These are phyloP conservation scores for Ogataea polymorpha DNA, from an alignment of 805 yeast genomes.

Conservation along the genomic window DNA sequence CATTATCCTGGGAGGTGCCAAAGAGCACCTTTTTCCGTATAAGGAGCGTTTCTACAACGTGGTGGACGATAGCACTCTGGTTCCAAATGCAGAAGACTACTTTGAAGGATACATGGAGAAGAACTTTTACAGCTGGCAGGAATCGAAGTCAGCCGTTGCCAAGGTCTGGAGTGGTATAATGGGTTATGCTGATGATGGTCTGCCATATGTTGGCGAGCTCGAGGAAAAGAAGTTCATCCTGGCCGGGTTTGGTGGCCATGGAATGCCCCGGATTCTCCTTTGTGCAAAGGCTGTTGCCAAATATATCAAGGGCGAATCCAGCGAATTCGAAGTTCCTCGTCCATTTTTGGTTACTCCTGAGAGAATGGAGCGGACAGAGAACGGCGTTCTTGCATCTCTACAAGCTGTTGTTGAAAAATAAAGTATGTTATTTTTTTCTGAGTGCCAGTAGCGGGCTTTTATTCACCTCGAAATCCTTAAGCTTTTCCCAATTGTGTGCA, in stretches of 20 bases:
- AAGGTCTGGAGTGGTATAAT: slow-evolving; percentile 44
- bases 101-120: slow-evolving; percentile 32
- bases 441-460: slow-evolving; percentile 21
- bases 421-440: slow-evolving; percentile 9
- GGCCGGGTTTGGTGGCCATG: slow-evolving; percentile 51
- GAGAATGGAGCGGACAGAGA: slow-evolving; percentile 18
- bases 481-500: slow-evolving; percentile 26
- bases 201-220: slow-evolving; percentile 44
- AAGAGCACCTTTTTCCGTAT: slow-evolving; percentile 22
- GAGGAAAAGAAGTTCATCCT: slow-evolving; percentile 33
- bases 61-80: slow-evolving; percentile 37
- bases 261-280: slow-evolving; percentile 46
- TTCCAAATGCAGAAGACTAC: slow-evolving; percentile 21
- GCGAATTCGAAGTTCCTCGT: slow-evolving; percentile 17
- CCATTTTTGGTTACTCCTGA: slow-evolving; percentile 22
- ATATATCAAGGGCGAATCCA: slow-evolving; percentile 4
- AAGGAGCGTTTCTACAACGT: slow-evolving; percentile 26
- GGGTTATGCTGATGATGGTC: slow-evolving; percentile 40
- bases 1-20: slow-evolving; percentile 34
- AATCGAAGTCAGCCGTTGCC: slow-evolving; percentile 23
- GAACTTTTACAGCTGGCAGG: slow-evolving; percentile 34
- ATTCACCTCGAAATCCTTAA: slow-evolving; percentile 9
- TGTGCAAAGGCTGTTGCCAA: slow-evolving; percentile 39
- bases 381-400: slow-evolving; percentile 12
- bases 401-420: neutral